phyloP scores from a whole-genome alignment of 768 basidiomycete genomes.

The Auricularia cornea region DNA sequence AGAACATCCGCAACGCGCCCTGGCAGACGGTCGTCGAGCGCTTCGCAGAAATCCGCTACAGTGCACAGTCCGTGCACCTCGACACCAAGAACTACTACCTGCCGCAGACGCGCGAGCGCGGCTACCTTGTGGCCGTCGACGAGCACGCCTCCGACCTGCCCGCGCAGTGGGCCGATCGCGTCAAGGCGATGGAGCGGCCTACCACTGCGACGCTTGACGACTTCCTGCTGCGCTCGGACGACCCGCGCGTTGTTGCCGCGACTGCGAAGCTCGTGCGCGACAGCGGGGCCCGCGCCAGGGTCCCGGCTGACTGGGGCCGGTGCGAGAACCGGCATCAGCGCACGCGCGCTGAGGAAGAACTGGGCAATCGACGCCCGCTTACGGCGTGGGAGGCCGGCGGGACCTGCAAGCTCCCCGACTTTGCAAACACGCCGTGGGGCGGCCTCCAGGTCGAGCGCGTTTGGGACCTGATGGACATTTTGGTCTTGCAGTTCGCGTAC shows the following conservation, averaged over 20 bases:
- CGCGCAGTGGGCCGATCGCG: constrained; percentile 54
- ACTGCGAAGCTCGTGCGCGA: constrained; percentile 76
- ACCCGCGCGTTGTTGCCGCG: constrained; percentile 84
- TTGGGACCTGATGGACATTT: constrained; percentile 93
- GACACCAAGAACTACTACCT: constrained; percentile 90
- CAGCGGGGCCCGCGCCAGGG: constrained; percentile 38
- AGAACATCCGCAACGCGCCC: constrained; percentile 89
- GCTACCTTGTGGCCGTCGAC: constrained; percentile 76
- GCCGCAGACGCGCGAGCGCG: constrained; percentile 91
- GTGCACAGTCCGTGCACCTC: constrained; percentile 57
- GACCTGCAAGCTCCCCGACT: constrained; percentile 76
- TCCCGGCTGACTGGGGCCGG: constrained; percentile 65
- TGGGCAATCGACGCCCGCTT: constrained; percentile 80
- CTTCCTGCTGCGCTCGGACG: constrained; percentile 88
- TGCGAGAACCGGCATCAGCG: constrained; percentile 90
- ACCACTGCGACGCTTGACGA: constrained; percentile 87
- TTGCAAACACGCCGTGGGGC: constrained; percentile 92
- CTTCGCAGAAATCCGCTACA: constrained; percentile 69
- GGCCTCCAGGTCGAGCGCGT: constrained; percentile 89
- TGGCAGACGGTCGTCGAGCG: constrained; percentile 71
- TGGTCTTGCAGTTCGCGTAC: constrained; percentile 68
- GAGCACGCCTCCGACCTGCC: constrained; percentile 53
- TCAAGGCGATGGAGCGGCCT: constrained; percentile 62
- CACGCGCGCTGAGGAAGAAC: constrained; percentile 70
- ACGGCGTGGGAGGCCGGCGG: constrained; percentile 88